Conservation (phyloP, 2,329 filamentous ascomycete species). For the Pseudohalonectria lignicola region DNA sequence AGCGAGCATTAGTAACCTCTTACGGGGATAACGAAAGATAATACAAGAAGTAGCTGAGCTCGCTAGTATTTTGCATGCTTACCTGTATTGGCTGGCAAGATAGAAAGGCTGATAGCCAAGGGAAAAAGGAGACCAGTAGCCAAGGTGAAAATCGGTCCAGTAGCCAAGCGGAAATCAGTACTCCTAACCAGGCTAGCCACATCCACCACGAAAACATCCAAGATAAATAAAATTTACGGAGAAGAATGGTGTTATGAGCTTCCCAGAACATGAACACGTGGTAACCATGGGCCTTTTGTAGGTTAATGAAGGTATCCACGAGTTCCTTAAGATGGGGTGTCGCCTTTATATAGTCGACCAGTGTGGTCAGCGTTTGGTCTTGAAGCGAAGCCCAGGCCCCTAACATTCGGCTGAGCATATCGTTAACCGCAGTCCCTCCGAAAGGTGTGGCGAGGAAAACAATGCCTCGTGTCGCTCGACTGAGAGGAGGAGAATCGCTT, state of each 20-base stretch:
- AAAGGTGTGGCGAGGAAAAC: constrained; percentile 14
- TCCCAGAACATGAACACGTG: not conserved
- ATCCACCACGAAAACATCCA: not conserved
- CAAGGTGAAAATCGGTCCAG: not conserved
- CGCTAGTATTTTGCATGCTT: not conserved
- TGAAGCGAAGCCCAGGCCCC: not conserved
- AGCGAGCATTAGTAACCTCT: constrained; percentile 5
- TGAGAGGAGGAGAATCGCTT: constrained; percentile 2
- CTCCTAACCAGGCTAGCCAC: not conserved
- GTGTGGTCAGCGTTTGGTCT: not conserved
- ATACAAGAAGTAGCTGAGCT: not conserved
- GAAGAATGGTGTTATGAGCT: not conserved
- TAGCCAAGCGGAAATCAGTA: not conserved
- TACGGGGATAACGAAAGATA: not conserved
- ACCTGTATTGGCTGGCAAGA: not conserved
- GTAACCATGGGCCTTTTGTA: not conserved
- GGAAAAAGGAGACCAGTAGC: not conserved
- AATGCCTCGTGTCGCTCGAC: constrained; percentile 9
- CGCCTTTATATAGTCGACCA: not conserved
- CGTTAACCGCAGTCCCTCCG: constrained; percentile 10
- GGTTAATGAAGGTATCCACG: not conserved
- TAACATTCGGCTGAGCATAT: not conserved
- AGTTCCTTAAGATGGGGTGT: constrained; percentile 4
- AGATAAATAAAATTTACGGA: not conserved
- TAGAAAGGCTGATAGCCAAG: not conserved